Base-by-base conservation (phyloP, 495 filamentous ascomycete species). In the Penicillium paxilli region DNA sequence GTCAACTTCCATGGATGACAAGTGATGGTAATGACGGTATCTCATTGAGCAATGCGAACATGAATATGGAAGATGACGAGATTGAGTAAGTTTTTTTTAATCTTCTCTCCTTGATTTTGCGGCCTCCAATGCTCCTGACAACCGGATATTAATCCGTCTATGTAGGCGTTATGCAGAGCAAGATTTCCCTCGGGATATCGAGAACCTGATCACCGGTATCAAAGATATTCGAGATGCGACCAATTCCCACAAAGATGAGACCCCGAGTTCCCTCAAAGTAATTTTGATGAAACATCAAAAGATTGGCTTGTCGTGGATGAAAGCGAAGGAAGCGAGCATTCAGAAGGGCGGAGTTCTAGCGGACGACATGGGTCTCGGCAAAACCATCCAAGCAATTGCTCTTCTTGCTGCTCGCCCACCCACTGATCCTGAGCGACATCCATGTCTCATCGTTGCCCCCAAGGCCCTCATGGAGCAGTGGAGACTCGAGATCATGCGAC, bases 291-390 rank as follows among this genome's bases (percentile, higher is more conserved):
- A 88, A 41, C 92, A 96, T 62, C 92, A 96, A 65, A 89, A 91
- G 53, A 65, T 96, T 14, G 92, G 89, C 14, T 65, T 96, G 35
- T 77, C 83, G 0, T 96, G 92, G 92, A 81, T 96, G 76, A 87
- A 85, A 60, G 77, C 83, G 6, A 91, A 89, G 80, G 92, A 96
- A 68, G 82, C 87, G 44, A 83, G 87, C 12, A 78, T 73, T 3
- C 88, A 88, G 52, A 90, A 87, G 59, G 92, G 92, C 32, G 91
- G 91, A 10, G 91, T 96, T 57, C 79, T 94, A 42, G 91, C 89
- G 4, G 90, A 96, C 64, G 91, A 92, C 46, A 98, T 98, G 94
- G 94, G 94, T 10, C 78, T 98, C 9, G 94, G 94, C 19, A 98
- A 98, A 74, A 98, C 94, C 2, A 88, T 98, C 44, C 89, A 92